Conservation (phyloP, 495 filamentous ascomycete genomes). For the Pyrenula massariospora region DNA sequence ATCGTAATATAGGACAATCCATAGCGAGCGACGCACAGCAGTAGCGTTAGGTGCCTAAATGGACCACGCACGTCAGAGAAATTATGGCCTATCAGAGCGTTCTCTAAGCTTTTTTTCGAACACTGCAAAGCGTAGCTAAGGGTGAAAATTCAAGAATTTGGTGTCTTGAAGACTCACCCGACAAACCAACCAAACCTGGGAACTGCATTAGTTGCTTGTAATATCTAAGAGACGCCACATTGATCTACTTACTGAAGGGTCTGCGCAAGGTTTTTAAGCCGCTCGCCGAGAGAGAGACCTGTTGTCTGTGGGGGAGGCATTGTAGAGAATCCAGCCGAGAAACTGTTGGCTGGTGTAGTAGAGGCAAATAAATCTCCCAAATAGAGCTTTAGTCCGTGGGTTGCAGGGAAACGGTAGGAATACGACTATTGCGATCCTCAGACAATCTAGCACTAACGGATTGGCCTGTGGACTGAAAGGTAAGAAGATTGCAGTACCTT, state of each 20-base stretch:
- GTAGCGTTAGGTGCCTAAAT: constrained; percentile 66
- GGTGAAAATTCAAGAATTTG: background rate
- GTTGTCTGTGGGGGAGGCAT: constrained; percentile 77
- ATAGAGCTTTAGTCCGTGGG: no score
- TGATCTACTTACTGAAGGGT: constrained; percentile 67
- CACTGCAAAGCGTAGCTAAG: background rate
- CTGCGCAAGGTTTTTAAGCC: constrained; percentile 64
- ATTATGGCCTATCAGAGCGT: background rate
- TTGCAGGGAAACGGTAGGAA: no score
- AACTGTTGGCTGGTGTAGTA: background rate
- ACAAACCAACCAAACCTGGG: constrained; percentile 70
- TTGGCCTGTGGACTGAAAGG: no score
- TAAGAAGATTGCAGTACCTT: no score
- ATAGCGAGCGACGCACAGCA: constrained; percentile 75
- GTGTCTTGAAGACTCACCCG: constrained; percentile 49
- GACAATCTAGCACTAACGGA: no score
- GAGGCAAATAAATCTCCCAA: background rate
- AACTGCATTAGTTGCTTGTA: constrained; percentile 29
- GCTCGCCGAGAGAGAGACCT: constrained; percentile 57
- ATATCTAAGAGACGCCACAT: constrained; percentile 4
- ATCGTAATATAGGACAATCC: constrained; percentile 69
- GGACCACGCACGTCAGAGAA: no score
- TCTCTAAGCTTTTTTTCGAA: background rate
- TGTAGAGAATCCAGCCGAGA: constrained; percentile 4
- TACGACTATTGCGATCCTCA: no score